A percentile compares a stretch with the other conserved stretches of the same genome.
phyloP scores from a whole-genome alignment of 2,329 filamentous ascomycete genomes.

The Acephala macrosclerotiorum region DNA sequence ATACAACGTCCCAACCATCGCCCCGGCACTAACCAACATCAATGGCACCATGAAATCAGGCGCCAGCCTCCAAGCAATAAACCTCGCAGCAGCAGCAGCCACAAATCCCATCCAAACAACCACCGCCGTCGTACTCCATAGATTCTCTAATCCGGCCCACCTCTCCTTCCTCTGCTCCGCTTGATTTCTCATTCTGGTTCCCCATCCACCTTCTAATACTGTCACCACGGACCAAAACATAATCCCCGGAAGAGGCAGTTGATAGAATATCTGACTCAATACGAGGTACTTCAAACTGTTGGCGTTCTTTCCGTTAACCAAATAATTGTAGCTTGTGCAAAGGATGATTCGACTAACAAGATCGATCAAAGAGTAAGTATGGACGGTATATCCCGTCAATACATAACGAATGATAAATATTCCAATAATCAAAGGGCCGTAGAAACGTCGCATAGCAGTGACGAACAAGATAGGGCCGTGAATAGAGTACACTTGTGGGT shows the following conservation, averaged over 20 bases:
- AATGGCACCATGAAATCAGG: conserved; percentile 21
- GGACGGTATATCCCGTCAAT: conserved; percentile 39
- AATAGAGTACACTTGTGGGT: conserved; percentile 46
- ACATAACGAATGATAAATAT: conserved; percentile 44
- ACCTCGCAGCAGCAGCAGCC: conserved; percentile 24
- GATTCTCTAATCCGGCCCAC: conserved; percentile 23
- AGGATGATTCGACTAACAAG: conserved; percentile 40
- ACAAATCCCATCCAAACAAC: conserved; percentile 32
- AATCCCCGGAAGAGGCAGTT: conserved; percentile 46
- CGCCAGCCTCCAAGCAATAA: conserved; percentile 10
- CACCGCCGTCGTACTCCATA: conserved; percentile 28
- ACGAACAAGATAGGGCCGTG: conserved; percentile 47
- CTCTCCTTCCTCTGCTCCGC: conserved; percentile 37
- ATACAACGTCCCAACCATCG: conserved; percentile 22
- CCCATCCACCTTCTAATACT: conserved; percentile 46
- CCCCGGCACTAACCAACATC: conserved; percentile 23
- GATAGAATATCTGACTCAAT: conserved; percentile 41
- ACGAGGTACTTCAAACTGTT: conserved; percentile 36
- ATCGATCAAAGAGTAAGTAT: conserved; percentile 42
- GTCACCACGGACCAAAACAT: conserved; percentile 47
- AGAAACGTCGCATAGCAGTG: conserved; percentile 43
- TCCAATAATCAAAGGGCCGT: conserved; percentile 42
- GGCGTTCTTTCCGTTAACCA: conserved; percentile 42
- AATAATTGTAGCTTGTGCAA: conserved; percentile 43
- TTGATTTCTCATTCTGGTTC: conserved; percentile 45